Evolutionary conservation across 1,284 basidiomycete species (phyloP).

Genomic region (Pseudomicrostroma phylloplanum): DNA sequence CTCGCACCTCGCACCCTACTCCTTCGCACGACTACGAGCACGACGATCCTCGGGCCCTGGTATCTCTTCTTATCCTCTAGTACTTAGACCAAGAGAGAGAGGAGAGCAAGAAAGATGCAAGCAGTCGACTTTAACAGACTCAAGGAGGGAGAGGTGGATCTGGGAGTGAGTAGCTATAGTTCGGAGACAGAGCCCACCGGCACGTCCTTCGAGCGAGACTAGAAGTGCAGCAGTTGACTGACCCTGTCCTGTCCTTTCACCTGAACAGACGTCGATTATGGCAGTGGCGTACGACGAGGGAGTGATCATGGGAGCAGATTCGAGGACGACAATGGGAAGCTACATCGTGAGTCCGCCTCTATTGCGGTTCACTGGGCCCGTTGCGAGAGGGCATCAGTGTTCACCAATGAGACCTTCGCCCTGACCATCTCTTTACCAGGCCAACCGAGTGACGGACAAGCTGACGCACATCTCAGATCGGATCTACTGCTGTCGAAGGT

Average conservation of each 20-base stretch:
- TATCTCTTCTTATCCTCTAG: too few relatives aligned
- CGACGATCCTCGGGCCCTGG: too few relatives aligned
- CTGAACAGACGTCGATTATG: slow-evolving; percentile 84
- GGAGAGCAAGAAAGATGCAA: slow-evolving; percentile 17
- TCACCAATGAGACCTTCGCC: slow-evolving; percentile 4
- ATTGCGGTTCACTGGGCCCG: not conserved
- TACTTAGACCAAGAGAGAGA: too few relatives aligned
- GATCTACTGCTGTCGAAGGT: slow-evolving; percentile 85
- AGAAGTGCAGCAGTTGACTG: too few relatives aligned
- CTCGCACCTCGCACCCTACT: too few relatives aligned
- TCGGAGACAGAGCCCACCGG: too few relatives aligned
- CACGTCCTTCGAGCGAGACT: too few relatives aligned
- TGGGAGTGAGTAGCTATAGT: slow-evolving; percentile 29
- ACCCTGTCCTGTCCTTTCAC: too few relatives aligned
- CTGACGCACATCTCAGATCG: slow-evolving; percentile 93
- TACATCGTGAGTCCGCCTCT: slow-evolving; percentile 54
- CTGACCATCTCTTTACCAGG: slow-evolving; percentile 55
- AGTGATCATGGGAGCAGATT: slow-evolving; percentile 93
- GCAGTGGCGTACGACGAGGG: slow-evolving; percentile 92
- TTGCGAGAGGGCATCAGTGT: not conserved
- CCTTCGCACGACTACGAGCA: too few relatives aligned
- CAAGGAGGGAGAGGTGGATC: slow-evolving; percentile 49
- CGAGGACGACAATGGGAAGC: slow-evolving; percentile 89
- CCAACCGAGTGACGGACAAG: slow-evolving; percentile 98
- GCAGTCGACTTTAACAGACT: slow-evolving; percentile 27